Evolutionary conservation across 805 yeast species (phyloP).

Genomic region (Yarrowia alimentaria): DNA sequence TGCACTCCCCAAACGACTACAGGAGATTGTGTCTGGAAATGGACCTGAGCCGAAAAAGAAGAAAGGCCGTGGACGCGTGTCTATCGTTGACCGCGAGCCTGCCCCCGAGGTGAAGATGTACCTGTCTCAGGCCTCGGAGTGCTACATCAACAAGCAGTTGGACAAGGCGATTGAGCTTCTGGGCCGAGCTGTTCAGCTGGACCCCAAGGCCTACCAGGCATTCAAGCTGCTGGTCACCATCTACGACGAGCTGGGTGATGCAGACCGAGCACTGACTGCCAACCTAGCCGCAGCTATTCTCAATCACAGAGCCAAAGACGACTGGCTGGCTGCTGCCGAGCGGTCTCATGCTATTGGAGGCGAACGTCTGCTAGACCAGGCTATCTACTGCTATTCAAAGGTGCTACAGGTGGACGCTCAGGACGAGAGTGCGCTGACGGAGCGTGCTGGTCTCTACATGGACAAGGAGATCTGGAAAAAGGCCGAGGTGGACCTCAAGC

Average conservation of each 20-base stretch:
- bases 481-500: constrained; percentile 35
- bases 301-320: constrained; percentile 75
- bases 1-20: constrained; percentile 5
- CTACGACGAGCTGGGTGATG: constrained; percentile 49
- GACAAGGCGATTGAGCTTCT: constrained; percentile 37
- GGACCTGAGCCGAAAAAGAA: constrained; percentile 2
- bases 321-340: constrained; percentile 86
- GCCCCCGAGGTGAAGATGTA: constrained; percentile 68
- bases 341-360: constrained; percentile 65
- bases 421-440: constrained; percentile 76
- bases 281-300: constrained; percentile 57
- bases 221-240: constrained; percentile 42
- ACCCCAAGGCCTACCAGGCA: constrained; percentile 37
- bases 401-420: constrained; percentile 83
- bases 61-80: constrained; percentile 43
- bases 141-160: constrained; percentile 59
- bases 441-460: constrained; percentile 50
- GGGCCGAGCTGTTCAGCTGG: constrained; percentile 38
- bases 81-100: constrained; percentile 34
- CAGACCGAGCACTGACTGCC: constrained; percentile 40
- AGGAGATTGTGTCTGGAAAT: constrained; percentile 33
- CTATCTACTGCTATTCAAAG: constrained; percentile 61
- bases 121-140: constrained; percentile 73
- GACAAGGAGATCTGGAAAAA: constrained; percentile 34
- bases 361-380: constrained; percentile 50